Evolutionary conservation across 495 filamentous ascomycete genomes (phyloP).

Genomic region (Tuber calosporum): DNA sequence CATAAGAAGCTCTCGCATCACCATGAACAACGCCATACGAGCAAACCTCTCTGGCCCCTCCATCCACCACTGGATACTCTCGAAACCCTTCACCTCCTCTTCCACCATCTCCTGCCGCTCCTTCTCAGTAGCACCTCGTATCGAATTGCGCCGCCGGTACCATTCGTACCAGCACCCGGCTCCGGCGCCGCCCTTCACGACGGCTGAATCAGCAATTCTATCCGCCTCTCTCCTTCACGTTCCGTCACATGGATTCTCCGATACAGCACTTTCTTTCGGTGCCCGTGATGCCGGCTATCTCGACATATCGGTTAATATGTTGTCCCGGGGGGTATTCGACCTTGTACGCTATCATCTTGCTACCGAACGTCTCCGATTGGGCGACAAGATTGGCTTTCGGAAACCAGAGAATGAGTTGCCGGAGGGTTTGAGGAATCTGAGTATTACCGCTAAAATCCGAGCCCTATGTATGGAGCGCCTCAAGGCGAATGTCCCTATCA

Average conservation of each 20-base stretch:
- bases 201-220: constrained; percentile 69
- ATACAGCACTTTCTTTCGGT: constrained; percentile 62
- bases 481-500: constrained; percentile 61
- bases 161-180: constrained; percentile 64
- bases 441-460: constrained; percentile 52
- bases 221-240: constrained; percentile 70
- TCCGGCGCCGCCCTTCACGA: constrained; percentile 56
- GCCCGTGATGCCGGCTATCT: constrained; percentile 77
- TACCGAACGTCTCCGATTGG: constrained; percentile 51
- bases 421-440: constrained; percentile 43
- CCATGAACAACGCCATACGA: constrained; percentile 26
- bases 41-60: constrained; percentile 4
- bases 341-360: constrained; percentile 76
- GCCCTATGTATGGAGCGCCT: constrained; percentile 63
- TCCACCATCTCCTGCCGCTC: background rate
- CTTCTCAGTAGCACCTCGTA: constrained; percentile 17
- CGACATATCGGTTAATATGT: constrained; percentile 72
- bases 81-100: background rate
- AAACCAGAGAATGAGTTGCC: constrained; percentile 21
- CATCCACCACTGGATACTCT: background rate
- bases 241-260: constrained; percentile 73
- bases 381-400: constrained; percentile 36
- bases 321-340: constrained; percentile 71
- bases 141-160: constrained; percentile 48
- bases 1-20: constrained; percentile 16